phyloP scores from a whole-genome alignment of 371 early-diverging fungal species.

The Actinomortierella ambigua region DNA sequence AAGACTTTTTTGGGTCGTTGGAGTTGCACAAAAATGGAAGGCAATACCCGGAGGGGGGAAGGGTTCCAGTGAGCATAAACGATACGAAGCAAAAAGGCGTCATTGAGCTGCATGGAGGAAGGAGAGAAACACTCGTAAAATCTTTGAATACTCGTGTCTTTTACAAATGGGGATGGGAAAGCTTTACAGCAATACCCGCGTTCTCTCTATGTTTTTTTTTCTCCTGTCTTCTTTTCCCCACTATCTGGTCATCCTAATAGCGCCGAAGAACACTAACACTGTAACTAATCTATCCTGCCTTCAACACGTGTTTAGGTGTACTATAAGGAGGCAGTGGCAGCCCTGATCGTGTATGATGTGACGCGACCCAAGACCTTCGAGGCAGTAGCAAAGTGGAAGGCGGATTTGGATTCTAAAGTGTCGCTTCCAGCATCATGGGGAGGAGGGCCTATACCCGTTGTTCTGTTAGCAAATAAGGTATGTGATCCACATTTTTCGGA shows the following conservation, averaged over 20 bases:
- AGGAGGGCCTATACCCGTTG: slow-evolving; percentile 66
- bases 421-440: slow-evolving; percentile 59
- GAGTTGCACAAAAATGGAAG: too few relatives aligned
- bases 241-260: too few relatives aligned
- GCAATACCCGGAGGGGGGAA: too few relatives aligned
- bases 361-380: slow-evolving; percentile 76
- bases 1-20: too few relatives aligned
- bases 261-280: too few relatives aligned
- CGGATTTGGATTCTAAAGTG: slow-evolving; percentile 68
- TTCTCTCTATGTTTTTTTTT: not conserved
- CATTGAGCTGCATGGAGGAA: too few relatives aligned
- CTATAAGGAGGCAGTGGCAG: slow-evolving; percentile 81
- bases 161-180: too few relatives aligned
- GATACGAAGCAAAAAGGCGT: too few relatives aligned
- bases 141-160: too few relatives aligned
- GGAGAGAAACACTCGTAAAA: too few relatives aligned
- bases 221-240: not conserved
- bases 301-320: slow-evolving; percentile 54
- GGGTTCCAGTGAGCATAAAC: too few relatives aligned
- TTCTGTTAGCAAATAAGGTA: slow-evolving; percentile 70
- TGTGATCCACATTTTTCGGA: not conserved
- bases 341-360: slow-evolving; percentile 81
- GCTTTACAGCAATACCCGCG: not conserved
- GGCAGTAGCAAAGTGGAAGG: slow-evolving; percentile 75
- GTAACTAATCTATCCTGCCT: too few relatives aligned